A percentile compares a stretch with the other conserved stretches of the same genome.
Conservation (phyloP, 768 basidiomycete genomes). For the Phylloporus arenicola region DNA sequence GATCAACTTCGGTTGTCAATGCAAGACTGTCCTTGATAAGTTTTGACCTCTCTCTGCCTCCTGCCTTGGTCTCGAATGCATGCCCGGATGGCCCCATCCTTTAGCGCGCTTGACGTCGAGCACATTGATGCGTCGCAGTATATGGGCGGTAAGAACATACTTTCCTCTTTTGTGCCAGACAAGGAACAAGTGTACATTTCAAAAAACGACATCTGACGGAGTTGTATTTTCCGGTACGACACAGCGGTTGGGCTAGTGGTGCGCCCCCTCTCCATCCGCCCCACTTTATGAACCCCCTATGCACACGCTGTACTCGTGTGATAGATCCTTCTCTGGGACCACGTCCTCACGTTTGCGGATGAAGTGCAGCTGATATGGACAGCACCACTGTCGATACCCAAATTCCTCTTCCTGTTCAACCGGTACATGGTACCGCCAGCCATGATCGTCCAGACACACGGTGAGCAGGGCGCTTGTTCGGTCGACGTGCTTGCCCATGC, state of each 20-base stretch:
- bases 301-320: not conserved
- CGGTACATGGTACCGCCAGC: constrained; percentile 30
- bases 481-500: not conserved
- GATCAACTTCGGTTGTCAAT: constrained; percentile 12
- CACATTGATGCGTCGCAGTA: constrained; percentile 18
- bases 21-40: not conserved
- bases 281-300: not conserved
- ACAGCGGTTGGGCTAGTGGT: constrained; percentile 25
- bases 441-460: constrained; percentile 27
- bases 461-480: constrained; percentile 17
- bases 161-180: no score
- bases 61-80: not conserved
- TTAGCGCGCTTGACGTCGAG: constrained; percentile 1
- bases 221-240: not conserved
- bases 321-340: constrained; percentile 32
- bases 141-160: constrained; percentile 19
- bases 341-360: constrained; percentile 30
- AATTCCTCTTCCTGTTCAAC: constrained; percentile 31
- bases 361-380: constrained; percentile 32
- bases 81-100: constrained; percentile 4
- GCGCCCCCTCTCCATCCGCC: not conserved
- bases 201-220: not conserved
- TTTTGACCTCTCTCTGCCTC: not conserved
- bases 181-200: no score
- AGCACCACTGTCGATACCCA: constrained; percentile 24